Percentiles rank a stretch among this genome's conserved stretches.
Conservation (phyloP, 331 rosid species). For the Pyrus hybrid region DNA sequence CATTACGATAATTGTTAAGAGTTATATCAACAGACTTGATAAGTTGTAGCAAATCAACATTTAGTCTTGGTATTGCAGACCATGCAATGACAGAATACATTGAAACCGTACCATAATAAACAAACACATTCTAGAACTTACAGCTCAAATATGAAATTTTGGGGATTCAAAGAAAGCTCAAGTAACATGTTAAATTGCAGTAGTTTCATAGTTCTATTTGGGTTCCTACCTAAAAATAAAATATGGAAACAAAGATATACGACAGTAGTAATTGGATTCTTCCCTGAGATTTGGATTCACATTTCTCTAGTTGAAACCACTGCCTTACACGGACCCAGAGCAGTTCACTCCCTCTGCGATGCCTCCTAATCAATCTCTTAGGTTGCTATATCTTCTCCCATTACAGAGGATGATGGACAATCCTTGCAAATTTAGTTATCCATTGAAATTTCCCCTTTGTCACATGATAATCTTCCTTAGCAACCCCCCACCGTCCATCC, state of each 20-base stretch:
- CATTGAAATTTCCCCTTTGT: background rate
- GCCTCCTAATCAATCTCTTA: background rate
- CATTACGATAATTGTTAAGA: constrained; percentile 12
- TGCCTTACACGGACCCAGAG: background rate
- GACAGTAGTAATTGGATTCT: background rate
- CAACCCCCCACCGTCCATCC: background rate
- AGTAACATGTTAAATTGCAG: background rate
- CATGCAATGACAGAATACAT: background rate
- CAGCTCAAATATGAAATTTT: background rate
- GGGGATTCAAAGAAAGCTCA: background rate
- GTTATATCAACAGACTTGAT: background rate
- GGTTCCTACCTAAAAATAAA: background rate
- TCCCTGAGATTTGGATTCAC: background rate
- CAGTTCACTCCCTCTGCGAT: background rate
- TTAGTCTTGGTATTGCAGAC: background rate
- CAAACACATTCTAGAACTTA: background rate
- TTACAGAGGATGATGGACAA: background rate
- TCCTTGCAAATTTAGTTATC: background rate
- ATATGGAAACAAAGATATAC: background rate
- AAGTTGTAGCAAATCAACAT: background rate
- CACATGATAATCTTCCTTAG: background rate
- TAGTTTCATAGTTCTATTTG: background rate
- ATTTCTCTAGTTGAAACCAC: background rate
- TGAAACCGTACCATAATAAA: background rate
- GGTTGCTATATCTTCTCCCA: background rate